Percentiles rank a stretch among this genome's conserved stretches.
Evolutionary conservation across 257 asterid species (phyloP).

Genomic region (Anisodus tanguticus): DNA sequence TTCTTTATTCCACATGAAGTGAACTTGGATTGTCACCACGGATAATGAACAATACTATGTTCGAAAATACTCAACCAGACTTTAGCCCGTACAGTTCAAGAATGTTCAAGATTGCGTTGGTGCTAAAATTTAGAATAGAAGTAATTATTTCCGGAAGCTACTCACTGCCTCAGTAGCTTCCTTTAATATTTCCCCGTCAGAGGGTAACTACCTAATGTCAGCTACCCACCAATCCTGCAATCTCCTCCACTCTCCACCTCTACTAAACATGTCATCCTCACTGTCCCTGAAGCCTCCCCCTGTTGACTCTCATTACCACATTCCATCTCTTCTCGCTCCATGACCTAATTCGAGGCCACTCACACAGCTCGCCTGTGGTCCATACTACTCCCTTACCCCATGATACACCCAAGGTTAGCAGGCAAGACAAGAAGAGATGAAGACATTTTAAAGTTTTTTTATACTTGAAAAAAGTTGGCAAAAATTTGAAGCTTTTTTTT

Average conservation of each 20-base stretch:
- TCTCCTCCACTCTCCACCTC: neutral
- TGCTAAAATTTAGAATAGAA: neutral
- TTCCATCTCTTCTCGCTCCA: neutral
- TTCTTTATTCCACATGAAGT: neutral
- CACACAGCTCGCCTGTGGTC: neutral
- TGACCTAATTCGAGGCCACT: neutral
- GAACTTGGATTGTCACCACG: neutral
- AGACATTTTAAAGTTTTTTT: neutral
- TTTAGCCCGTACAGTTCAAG: neutral
- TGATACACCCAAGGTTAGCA: neutral
- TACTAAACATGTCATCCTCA: constrained; percentile 6
- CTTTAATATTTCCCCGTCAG: neutral
- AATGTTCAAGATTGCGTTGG: neutral
- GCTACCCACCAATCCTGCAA: neutral
- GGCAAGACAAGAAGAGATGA: neutral
- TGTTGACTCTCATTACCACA: too few relatives aligned
- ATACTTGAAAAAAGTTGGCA: neutral
- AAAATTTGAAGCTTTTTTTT: neutral
- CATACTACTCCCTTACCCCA: neutral
- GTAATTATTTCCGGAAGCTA: neutral
- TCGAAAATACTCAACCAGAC: neutral
- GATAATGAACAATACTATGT: neutral
- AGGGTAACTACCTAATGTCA: too few relatives aligned
- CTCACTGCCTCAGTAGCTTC: neutral
- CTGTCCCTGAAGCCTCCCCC: neutral